Evolutionary conservation across 768 basidiomycete genomes (phyloP).

Genomic region (Auriscalpium microsporum): DNA sequence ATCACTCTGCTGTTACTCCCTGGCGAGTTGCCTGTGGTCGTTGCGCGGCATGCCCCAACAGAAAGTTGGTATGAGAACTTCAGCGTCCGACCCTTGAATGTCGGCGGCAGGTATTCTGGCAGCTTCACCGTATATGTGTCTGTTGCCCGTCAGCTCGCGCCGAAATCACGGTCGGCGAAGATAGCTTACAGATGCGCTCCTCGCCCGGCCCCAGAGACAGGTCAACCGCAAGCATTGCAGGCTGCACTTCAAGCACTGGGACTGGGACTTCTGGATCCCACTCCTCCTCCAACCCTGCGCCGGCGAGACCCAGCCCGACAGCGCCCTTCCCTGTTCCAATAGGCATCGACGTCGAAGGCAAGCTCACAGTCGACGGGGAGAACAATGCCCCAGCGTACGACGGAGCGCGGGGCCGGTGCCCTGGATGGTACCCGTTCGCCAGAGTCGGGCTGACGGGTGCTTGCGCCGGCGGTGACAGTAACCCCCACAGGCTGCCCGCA

Average conservation of each 20-base stretch:
- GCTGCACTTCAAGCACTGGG: slow-evolving; percentile 80
- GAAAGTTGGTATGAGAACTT: slow-evolving; percentile 85
- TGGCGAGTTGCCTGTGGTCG: slow-evolving; percentile 23
- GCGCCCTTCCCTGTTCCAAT: slow-evolving; percentile 8
- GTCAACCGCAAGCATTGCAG: slow-evolving; percentile 87
- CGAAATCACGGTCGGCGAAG: background rate
- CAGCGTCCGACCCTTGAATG: slow-evolving; percentile 77
- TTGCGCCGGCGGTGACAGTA: slow-evolving; percentile 23
- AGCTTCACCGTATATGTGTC: slow-evolving; percentile 74
- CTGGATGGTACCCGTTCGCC: slow-evolving; percentile 9
- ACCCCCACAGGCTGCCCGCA: slow-evolving; percentile 37
- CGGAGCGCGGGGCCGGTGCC: slow-evolving; percentile 18
- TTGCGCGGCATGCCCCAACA: slow-evolving; percentile 76
- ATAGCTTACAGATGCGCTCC: slow-evolving; percentile 65
- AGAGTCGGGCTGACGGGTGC: slow-evolving; percentile 3
- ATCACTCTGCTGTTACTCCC: slow-evolving; percentile 66
- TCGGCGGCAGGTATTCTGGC: slow-evolving; percentile 80
- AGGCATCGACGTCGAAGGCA: slow-evolving; percentile 6
- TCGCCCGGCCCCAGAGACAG: slow-evolving; percentile 75
- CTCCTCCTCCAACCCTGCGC: slow-evolving; percentile 25
- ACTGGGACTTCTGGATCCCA: slow-evolving; percentile 58
- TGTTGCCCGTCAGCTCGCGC: slow-evolving; percentile 22
- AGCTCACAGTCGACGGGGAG: slow-evolving; percentile 7
- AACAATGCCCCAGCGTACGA: slow-evolving; percentile 11
- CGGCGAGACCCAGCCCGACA: slow-evolving; percentile 26